These are phyloP conservation scores for Blastobotrys apis DNA, from an alignment of 1,139 yeast genomes.

Conservation along the genomic window DNA sequence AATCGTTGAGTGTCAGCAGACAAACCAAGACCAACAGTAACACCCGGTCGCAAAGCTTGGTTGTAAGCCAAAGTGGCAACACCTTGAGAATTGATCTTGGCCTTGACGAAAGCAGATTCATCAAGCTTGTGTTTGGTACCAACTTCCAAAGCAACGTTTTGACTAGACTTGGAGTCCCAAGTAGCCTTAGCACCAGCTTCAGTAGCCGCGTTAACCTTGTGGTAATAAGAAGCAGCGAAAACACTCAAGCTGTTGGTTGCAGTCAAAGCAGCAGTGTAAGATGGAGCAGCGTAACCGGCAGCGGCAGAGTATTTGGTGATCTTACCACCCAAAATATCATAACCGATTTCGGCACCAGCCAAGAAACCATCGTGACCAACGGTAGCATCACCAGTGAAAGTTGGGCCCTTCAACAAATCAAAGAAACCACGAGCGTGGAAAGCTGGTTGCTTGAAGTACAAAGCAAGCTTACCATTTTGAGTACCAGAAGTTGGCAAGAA, in stretches of 20 bases:
- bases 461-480: constrained; percentile 86
- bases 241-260: constrained; percentile 87
- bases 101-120: constrained; percentile 84
- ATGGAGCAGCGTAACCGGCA: constrained; percentile 86
- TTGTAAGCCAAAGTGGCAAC: constrained; percentile 91
- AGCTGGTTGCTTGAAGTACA: constrained; percentile 88
- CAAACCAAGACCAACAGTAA: constrained; percentile 95
- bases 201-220: constrained; percentile 82
- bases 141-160: constrained; percentile 78
- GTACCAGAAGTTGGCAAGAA: constrained; percentile 79
- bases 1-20: constrained; percentile 94
- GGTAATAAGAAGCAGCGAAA: constrained; percentile 96
- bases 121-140: constrained; percentile 95
- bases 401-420: constrained; percentile 92
- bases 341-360: constrained; percentile 96
- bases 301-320: constrained; percentile 94
- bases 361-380: constrained; percentile 95
- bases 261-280: constrained; percentile 82
- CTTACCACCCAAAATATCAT: constrained; percentile 89
- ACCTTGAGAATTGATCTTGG: constrained; percentile 96
- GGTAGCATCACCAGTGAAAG: constrained; percentile 91
- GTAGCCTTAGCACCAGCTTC: constrained; percentile 99
- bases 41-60: constrained; percentile 95
- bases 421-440: constrained; percentile 94
- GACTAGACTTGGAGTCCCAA: constrained; percentile 83